Evolutionary conservation across 2,329 filamentous ascomycete species (phyloP), one percentile per base, ranked within the genome.

Genomic region (Monosporascus sp.): DNA sequence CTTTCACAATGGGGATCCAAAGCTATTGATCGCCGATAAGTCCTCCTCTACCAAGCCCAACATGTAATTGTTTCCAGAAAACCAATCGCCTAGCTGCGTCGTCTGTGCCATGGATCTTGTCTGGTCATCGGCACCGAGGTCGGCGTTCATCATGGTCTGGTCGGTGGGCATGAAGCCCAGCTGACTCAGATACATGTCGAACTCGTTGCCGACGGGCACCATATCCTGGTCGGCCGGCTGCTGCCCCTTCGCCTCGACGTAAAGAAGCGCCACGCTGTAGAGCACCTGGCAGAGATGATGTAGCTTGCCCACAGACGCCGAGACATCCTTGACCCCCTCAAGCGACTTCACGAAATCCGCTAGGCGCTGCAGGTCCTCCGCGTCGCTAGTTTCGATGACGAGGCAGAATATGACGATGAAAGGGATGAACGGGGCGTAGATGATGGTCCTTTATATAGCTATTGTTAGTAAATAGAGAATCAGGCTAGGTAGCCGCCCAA

Each of bases 201-300:
- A 69, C 61, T 69, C 66, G 49, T 60, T 63, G 1, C 65, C 61
- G 9, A 64, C 59, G 7, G 60, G 60, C 8, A 59, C 63, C 53
- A 63, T 60, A 27, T 60, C 57, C 51, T 59, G 58, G 27, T 57
- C 55, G 14, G 50, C 22, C 38, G 52, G 63, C 37, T 59, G 65
- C 52, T 72, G 58, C 69, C 71, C 64, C 55, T 79, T 81, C 2
- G 80, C 78, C 60, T 84, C 78, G 17, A 84, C 71, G 57, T 85
- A 85, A 5, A 83, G 70, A 37, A 75, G 72, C 0, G 82, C 82
- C 7, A 85, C 78, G 37, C 74, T 81, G 57, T 79, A 76, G 48
- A 86, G 75, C 2, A 83, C 76, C 47, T 80, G 75, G 56, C 81
- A 85, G 15, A 86, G 72, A 25, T 76, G 79, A 55, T 81, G 75